Conservation (phyloP, 305 asterid species). For the Salvia sclarea region DNA sequence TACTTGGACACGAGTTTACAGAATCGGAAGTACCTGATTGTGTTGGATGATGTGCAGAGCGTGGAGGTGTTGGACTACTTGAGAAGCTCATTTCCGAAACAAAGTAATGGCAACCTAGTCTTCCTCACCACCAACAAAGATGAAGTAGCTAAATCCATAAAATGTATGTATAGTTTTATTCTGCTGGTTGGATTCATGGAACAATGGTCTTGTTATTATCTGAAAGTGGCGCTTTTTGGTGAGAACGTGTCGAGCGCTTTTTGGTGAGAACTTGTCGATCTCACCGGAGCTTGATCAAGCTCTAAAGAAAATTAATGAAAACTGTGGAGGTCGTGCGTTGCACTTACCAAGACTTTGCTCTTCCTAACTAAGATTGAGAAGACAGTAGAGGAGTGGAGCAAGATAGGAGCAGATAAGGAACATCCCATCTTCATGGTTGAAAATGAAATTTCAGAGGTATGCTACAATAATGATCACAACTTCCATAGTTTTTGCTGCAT, state of each 20-base stretch:
- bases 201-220: neutral
- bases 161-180: neutral
- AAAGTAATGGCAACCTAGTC: neutral
- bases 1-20: neutral
- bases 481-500: no score
- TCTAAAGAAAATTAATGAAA: neutral
- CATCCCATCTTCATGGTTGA: neutral
- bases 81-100: no score
- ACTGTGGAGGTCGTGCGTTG: neutral
- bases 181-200: neutral
- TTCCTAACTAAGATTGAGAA: neutral
- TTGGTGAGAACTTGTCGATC: neutral
- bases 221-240: neutral
- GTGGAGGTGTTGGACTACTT: no score
- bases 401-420: neutral
- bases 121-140: neutral
- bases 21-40: neutral
- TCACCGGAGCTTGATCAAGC: neutral
- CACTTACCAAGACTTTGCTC: neutral
- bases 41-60: neutral
- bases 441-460: neutral
- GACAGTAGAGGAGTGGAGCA: neutral
- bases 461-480: no score
- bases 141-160: neutral
- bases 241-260: neutral